phyloP scores from a whole-genome alignment of 1,284 basidiomycete genomes.

The Boletus semigastroideus region DNA sequence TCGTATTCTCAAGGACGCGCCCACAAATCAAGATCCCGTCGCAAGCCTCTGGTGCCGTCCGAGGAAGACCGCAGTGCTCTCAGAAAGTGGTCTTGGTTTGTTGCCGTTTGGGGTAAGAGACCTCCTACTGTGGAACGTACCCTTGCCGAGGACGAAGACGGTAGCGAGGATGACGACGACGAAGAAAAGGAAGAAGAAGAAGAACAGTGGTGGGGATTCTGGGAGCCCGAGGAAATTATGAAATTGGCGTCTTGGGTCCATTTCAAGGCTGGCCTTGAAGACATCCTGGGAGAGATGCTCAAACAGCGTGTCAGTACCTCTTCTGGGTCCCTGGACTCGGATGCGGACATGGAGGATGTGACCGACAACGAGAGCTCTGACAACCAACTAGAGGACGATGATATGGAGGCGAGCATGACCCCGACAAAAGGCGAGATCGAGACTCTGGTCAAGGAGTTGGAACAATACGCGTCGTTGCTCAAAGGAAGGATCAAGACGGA shows the following conservation, averaged over 20 bases:
- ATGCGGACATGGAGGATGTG: slow-evolving; percentile 25
- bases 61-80: slow-evolving; percentile 47
- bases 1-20: slow-evolving; percentile 29
- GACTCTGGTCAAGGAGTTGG: slow-evolving; percentile 44
- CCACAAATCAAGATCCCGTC: slow-evolving; percentile 33
- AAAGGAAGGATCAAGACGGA: slow-evolving; percentile 42
- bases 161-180: slow-evolving; percentile 24
- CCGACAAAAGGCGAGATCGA: slow-evolving; percentile 36
- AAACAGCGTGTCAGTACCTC: neutral
- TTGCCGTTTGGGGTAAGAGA: slow-evolving; percentile 66
- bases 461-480: slow-evolving; percentile 50
- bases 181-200: slow-evolving; percentile 31
- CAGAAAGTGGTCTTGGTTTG: slow-evolving; percentile 68
- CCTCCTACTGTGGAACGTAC: slow-evolving; percentile 37
- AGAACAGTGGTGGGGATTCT: slow-evolving; percentile 72
- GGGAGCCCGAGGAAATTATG: slow-evolving; percentile 58
- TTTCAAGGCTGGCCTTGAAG: slow-evolving; percentile 47
- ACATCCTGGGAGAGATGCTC: slow-evolving; percentile 25
- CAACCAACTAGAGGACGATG: neutral
- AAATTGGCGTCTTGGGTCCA: slow-evolving; percentile 67
- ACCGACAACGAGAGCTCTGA: slow-evolving; percentile 11
- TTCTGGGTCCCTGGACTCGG: slow-evolving; percentile 4
- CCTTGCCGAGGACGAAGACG: slow-evolving; percentile 16
- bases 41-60: slow-evolving; percentile 41
- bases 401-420: slow-evolving; percentile 3